Conservation (phyloP, 2,329 filamentous ascomycete species). For the Calonectria henricotiae region DNA sequence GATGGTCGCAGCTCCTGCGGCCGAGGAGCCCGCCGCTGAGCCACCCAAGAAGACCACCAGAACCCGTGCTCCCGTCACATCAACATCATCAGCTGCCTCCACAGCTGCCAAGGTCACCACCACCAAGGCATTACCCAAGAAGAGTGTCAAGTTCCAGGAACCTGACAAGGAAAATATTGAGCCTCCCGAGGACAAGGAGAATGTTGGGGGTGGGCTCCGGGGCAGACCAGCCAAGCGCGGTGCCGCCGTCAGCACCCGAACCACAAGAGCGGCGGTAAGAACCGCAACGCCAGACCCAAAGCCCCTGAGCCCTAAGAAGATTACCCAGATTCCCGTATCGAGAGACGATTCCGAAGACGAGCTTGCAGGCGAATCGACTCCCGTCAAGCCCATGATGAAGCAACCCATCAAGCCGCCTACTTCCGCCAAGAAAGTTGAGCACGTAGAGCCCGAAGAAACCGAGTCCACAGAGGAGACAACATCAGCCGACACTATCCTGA, state of each 20-base stretch:
- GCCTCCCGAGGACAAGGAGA: slow-evolving; percentile 61
- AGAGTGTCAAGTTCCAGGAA: slow-evolving; percentile 76
- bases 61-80: slow-evolving; percentile 49
- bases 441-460: slow-evolving; percentile 39
- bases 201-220: slow-evolving; percentile 58
- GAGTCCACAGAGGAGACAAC: slow-evolving; percentile 49
- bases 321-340: slow-evolving; percentile 70
- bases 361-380: slow-evolving; percentile 68
- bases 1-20: slow-evolving; percentile 48
- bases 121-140: slow-evolving; percentile 61
- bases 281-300: slow-evolving; percentile 61
- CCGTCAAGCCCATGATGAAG: slow-evolving; percentile 70
- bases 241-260: slow-evolving; percentile 53
- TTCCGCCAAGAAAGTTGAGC: slow-evolving; percentile 5
- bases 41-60: slow-evolving; percentile 57
- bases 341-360: slow-evolving; percentile 74
- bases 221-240: slow-evolving; percentile 64
- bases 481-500: slow-evolving; percentile 53
- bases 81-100: slow-evolving; percentile 36
- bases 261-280: slow-evolving; percentile 58
- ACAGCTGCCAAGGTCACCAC: slow-evolving; percentile 62
- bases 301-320: slow-evolving; percentile 77
- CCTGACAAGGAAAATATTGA: slow-evolving; percentile 77
- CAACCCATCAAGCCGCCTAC: slow-evolving; percentile 69
- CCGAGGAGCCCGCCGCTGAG: slow-evolving; percentile 50